Evolutionary conservation across 1,139 yeast genomes (phyloP).

Genomic region (Protomyces lactucae-debilis): DNA sequence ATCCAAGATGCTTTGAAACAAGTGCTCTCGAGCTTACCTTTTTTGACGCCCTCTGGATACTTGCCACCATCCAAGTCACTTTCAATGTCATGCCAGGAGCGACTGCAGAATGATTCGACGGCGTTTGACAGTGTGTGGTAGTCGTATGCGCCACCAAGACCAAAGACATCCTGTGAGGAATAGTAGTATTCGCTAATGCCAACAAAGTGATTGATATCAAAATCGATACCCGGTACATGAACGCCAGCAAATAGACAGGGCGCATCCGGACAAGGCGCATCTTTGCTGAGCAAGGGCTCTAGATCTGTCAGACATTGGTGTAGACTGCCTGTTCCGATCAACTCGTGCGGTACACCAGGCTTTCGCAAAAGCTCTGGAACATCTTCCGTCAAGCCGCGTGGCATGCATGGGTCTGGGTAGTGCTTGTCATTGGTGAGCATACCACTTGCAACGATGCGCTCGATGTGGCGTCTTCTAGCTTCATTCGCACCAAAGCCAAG

Average conservation of each 20-base stretch:
- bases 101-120: conserved; percentile 48
- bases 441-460: conserved; percentile 31
- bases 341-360: conserved; percentile 35
- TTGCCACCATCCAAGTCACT: conserved; percentile 38
- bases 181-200: conserved; percentile 86
- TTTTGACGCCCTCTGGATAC: conserved; percentile 39
- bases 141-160: conserved; percentile 43
- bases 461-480: conserved; percentile 53
- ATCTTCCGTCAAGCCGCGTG: conserved; percentile 41
- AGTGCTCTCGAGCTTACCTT: conserved; percentile 47
- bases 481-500: conserved; percentile 73
- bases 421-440: conserved; percentile 18
- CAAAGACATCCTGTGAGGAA: conserved; percentile 51
- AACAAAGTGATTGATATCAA: conserved; percentile 60
- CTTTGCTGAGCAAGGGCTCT: conserved; percentile 50
- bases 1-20: conserved; percentile 75
- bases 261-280: conserved; percentile 43
- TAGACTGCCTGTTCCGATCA: conserved; percentile 60
- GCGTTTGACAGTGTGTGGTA: conserved; percentile 43
- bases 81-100: conserved; percentile 46
- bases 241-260: conserved; percentile 43
- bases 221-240: conserved; percentile 65
- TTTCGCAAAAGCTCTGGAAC: not conserved
- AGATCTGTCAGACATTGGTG: conserved; percentile 51
- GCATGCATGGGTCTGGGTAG: conserved; percentile 59